Evolutionary conservation across 2,329 filamentous ascomycete genomes (phyloP).

Genomic region (Aspergillus niger): DNA sequence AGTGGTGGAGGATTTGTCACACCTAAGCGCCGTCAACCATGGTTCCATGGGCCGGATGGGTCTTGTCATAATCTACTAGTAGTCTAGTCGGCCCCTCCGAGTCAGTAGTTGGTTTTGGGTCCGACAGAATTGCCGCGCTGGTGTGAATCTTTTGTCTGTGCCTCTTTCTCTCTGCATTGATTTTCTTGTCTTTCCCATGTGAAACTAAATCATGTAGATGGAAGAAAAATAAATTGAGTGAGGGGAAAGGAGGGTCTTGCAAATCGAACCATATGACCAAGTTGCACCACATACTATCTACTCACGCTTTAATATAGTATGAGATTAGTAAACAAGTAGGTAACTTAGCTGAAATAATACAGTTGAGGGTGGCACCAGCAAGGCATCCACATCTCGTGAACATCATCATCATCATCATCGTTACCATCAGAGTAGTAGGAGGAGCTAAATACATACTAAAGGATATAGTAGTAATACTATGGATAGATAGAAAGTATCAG

Average conservation of each 20-base stretch:
- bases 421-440: background rate
- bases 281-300: background rate
- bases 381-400: background rate
- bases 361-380: background rate
- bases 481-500: background rate
- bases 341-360: background rate
- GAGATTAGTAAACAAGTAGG: background rate
- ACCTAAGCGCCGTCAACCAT: conserved; percentile 2
- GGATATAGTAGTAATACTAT: background rate
- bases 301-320: too few relatives aligned
- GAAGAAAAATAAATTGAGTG: too few relatives aligned
- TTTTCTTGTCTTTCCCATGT: too few relatives aligned
- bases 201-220: too few relatives aligned
- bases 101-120: too few relatives aligned
- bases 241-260: background rate
- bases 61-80: background rate
- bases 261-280: background rate
- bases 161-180: too few relatives aligned
- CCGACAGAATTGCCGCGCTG: too few relatives aligned
- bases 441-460: too few relatives aligned
- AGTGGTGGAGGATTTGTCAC: background rate
- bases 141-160: too few relatives aligned
- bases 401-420: background rate
- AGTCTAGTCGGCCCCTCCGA: background rate
- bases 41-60: background rate